Conservation (phyloP, 2,329 filamentous ascomycete species). For the Sclerotinia subarctica region DNA sequence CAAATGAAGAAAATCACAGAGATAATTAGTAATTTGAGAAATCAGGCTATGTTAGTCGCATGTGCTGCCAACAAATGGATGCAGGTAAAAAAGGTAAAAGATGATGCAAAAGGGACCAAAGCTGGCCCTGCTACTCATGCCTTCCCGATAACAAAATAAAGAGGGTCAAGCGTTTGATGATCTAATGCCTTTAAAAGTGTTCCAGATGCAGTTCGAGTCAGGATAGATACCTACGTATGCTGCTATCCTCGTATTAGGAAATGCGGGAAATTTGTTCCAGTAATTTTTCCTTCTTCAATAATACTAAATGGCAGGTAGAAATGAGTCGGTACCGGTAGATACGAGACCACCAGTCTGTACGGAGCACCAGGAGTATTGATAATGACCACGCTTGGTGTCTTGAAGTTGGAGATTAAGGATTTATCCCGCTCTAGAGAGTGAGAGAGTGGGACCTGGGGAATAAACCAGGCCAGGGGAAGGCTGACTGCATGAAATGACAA, state of each 20-base stretch:
- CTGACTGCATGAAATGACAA: not conserved
- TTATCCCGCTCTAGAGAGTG: not conserved
- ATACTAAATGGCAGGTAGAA: not conserved
- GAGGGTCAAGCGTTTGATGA: not conserved
- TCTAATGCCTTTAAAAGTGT: not conserved
- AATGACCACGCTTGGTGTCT: not conserved
- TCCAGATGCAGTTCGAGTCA: not conserved
- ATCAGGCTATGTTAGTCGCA: not conserved
- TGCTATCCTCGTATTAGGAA: not conserved
- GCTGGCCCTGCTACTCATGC: not conserved
- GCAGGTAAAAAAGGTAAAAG: too few species aligned
- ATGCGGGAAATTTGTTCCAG: not conserved
- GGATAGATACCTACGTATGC: not conserved
- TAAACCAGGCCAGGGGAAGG: not conserved
- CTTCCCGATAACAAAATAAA: conserved; percentile 6
- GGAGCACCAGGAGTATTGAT: not conserved
- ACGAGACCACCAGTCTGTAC: not conserved
- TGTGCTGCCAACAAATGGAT: not conserved
- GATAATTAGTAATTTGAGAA: not conserved
- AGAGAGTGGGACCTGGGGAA: not conserved
- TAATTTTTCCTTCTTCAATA: not conserved
- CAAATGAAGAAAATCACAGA: not conserved
- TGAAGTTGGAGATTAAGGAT: not conserved
- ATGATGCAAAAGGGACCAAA: not conserved
- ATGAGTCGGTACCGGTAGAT: not conserved